phyloP scores from a whole-genome alignment of 2,329 filamentous ascomycete genomes.

The Leptographium radiaticola region DNA sequence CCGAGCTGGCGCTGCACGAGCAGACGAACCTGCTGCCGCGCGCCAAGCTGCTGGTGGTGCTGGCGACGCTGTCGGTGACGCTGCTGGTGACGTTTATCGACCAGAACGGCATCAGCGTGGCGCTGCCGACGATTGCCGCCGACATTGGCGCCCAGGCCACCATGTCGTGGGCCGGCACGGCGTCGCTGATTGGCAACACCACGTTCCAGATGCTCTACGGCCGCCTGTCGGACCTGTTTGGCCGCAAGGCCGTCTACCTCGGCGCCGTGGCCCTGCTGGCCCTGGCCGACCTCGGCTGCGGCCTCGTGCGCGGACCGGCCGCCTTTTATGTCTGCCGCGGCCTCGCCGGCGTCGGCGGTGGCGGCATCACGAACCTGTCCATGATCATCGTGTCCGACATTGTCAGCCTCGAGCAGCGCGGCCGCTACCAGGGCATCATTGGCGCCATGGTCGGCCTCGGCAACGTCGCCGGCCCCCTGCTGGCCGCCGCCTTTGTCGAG shows the following conservation, averaged over 20 bases:
- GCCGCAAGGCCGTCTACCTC: constrained; percentile 51
- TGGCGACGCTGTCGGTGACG: constrained; percentile 35
- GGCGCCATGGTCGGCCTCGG: background rate
- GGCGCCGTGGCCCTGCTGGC: constrained; percentile 31
- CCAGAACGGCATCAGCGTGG: constrained; percentile 39
- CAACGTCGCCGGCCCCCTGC: constrained; percentile 29
- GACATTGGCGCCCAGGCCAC: constrained; percentile 31
- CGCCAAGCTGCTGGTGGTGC: constrained; percentile 34
- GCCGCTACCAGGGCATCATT: constrained; percentile 13
- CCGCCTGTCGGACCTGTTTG: constrained; percentile 39
- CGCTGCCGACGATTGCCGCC: constrained; percentile 36
- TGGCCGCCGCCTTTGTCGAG: constrained; percentile 32
- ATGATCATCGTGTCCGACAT: constrained; percentile 52
- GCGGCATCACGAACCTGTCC: constrained; percentile 43
- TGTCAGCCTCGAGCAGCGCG: constrained; percentile 43
- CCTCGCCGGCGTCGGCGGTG: constrained; percentile 46
- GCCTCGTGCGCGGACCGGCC: constrained; percentile 21
- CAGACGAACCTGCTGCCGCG: constrained; percentile 44
- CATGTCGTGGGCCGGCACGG: constrained; percentile 41
- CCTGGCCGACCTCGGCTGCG: constrained; percentile 3
- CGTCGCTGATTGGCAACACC: constrained; percentile 42
- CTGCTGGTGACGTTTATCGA: constrained; percentile 43
- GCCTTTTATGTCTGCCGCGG: constrained; percentile 41
- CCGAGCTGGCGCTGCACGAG: constrained; percentile 7
- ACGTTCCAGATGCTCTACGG: constrained; percentile 59